Base-by-base conservation (phyloP, 208 protist genomes). In the Borovskyia barvae region DNA sequence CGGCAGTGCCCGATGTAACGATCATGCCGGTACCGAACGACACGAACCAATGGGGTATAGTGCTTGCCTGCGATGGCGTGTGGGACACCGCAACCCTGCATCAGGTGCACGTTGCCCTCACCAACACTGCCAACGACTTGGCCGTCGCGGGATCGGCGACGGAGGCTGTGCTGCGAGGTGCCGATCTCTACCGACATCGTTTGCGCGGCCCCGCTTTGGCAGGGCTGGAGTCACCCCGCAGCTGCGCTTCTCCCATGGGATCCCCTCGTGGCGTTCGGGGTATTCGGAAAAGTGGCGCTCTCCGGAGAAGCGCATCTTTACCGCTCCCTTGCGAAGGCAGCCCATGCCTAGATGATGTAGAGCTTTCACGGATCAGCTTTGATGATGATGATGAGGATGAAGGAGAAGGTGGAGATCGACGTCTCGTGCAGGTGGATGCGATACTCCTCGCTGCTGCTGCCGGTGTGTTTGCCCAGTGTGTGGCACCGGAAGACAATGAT, bases 21-120 rank as follows among this genome's bases (percentile, higher is more conserved):
- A 76, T 87, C 37, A 72, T 63, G 55, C 77, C 82, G 0, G 72
- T 85, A 35, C 78, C 85, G 40, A 74, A 28, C 33, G 66, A 60
- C 39, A 66, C 48, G 20, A 47, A 72, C 39, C 78, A 70, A 17
- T 88, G 77, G 82, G 86, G 86, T 11, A 68, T 94, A 24, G 40
- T 94, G 11, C 57, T 84, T n/a, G 87, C 82, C 24, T 94, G 85
- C 48, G 87, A 94, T 51, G 87, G 87, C 5, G 77, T 94, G 40
- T 94, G 87, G 85, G 85, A 94, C 52, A 87, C 59, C 33, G 72
- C 70, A 6, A 92, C 81, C 54, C 66, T 79, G 48, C 85, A 92
- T 24, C 81, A 92, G 56, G 56, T 92, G 25, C 84, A 91, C 63
- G 69, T 83, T 50, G 84, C 84, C 11, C 71, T 91, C 26, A 69